phyloP scores from a whole-genome alignment of 2,329 filamentous ascomycete genomes.

The Byssoonygena ceratinophila region DNA sequence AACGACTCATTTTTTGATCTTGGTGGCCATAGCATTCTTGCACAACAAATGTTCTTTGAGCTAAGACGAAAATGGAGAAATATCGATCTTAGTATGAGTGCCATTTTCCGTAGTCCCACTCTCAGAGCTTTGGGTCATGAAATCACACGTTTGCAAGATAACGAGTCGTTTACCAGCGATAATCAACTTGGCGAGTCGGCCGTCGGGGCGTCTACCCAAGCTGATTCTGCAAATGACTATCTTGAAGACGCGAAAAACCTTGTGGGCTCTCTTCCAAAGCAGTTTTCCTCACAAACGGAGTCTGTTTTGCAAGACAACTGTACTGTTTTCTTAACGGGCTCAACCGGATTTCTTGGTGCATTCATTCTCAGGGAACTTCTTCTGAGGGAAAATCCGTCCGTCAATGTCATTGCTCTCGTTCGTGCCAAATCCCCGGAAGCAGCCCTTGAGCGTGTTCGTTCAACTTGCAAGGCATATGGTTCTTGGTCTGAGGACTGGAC shows the following conservation, averaged over 20 bases:
- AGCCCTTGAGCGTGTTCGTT: constrained; percentile 54
- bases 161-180: constrained; percentile 37
- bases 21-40: constrained; percentile 70
- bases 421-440: constrained; percentile 53
- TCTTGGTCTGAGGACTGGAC: constrained; percentile 56
- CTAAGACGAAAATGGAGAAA: constrained; percentile 47
- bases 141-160: constrained; percentile 42
- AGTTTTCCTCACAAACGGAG: constrained; percentile 29
- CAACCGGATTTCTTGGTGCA: constrained; percentile 78
- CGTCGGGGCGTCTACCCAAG: constrained; percentile 18
- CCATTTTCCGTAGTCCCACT: constrained; percentile 21
- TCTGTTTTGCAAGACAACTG: constrained; percentile 29
- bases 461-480: constrained; percentile 63
- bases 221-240: constrained; percentile 39
- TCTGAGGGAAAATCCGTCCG: constrained; percentile 43
- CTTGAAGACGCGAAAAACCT: constrained; percentile 43
- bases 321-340: constrained; percentile 74
- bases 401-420: constrained; percentile 64
- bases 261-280: constrained; percentile 39
- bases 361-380: constrained; percentile 70
- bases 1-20: constrained; percentile 64
- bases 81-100: constrained; percentile 20
- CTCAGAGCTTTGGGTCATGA: constrained; percentile 42
- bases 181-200: constrained; percentile 16
- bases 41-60: constrained; percentile 67